Evolutionary conservation across 208 protist genomes (phyloP), one percentile per base, ranked within the genome.

Genomic region (Wallacemonas sp.): DNA sequence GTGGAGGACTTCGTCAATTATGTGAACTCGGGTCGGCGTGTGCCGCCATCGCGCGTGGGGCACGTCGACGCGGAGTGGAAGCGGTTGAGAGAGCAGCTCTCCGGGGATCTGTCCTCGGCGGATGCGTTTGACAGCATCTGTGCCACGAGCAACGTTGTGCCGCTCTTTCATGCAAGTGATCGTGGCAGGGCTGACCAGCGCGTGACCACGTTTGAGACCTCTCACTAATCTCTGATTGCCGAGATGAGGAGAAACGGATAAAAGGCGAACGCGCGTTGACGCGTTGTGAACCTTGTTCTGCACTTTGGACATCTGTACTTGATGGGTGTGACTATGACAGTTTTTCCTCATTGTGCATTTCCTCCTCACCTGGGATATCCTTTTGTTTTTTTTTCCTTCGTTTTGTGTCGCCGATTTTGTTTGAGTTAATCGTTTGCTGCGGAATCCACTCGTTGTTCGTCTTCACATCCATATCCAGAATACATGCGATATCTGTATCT

Each of bases 1-100:
- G 88, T 94, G 36, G 88, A 96, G 66, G 91, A 96, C 53, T 94
- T 92, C 67, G 91, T 93, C 26, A 96, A 94, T 60, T 93, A 90
- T 58, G 81, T 96, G 21, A 96, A 96, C 70, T 90, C 82, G 31
- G 91, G 87, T 0, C 83, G 91, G 2, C 80, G 91, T 30, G 88
- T 90, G 44, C 67, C 73, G 24, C 17, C 62, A 2, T 61, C 76
- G 8, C 68, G 86, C 0, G 74, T 81, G 41, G 55, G 62, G 5
- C 87, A 94, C 45, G 59, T 84, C 9, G 59, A 77, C 30, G 61
- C 59, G 36, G 88, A 94, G 70, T 84, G 92, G 39, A 68, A 63
- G 28, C 71, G 81, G 4, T 75, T 96, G 24, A 60, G 68, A 1
- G 78, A 84, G 22, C 39, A 79, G 54, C 70, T 94, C n/a, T 61